Evolutionary conservation across 495 filamentous ascomycete species (phyloP).

Genomic region (Penicillium pulvis): DNA sequence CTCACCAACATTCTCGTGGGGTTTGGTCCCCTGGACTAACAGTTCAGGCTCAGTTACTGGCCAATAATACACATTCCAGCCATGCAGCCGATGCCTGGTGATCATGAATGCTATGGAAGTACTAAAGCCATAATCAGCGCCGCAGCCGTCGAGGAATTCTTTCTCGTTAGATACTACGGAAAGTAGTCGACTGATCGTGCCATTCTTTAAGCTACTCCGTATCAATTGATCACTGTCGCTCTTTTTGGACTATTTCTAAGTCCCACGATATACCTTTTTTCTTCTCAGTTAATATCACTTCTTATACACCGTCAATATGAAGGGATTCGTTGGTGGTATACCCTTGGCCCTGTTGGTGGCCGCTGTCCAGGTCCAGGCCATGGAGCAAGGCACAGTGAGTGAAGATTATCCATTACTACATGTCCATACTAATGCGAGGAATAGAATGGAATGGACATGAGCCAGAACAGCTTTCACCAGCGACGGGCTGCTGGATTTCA

Average conservation of each 20-base stretch:
- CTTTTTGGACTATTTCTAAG: conserved; percentile 24
- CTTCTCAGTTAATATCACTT: conserved; percentile 16
- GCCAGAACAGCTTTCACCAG: conserved; percentile 6
- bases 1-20: conserved; percentile 28
- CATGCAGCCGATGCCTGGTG: conserved; percentile 7
- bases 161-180: conserved; percentile 7
- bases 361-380: conserved; percentile 35
- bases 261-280: conserved; percentile 11
- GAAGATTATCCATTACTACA: neutral
- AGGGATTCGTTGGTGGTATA: conserved; percentile 43
- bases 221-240: conserved; percentile 29
- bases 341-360: conserved; percentile 44
- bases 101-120: conserved; percentile 25
- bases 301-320: conserved; percentile 30
- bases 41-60: conserved; percentile 3
- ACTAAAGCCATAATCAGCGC: conserved; percentile 31
- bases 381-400: conserved; percentile 23
- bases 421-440: neutral
- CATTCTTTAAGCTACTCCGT: conserved; percentile 27
- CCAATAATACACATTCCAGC: conserved; percentile 23
- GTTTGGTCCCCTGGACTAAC: conserved; percentile 1
- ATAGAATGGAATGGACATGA: neutral
- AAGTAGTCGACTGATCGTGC: conserved; percentile 16
- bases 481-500: conserved; percentile 8
- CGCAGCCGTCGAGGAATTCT: neutral